A percentile compares a stretch with the other conserved stretches of the same genome.
These are phyloP conservation scores for Pichia gijzeniarum DNA, from an alignment of 805 yeast species.

Conservation along the genomic window DNA sequence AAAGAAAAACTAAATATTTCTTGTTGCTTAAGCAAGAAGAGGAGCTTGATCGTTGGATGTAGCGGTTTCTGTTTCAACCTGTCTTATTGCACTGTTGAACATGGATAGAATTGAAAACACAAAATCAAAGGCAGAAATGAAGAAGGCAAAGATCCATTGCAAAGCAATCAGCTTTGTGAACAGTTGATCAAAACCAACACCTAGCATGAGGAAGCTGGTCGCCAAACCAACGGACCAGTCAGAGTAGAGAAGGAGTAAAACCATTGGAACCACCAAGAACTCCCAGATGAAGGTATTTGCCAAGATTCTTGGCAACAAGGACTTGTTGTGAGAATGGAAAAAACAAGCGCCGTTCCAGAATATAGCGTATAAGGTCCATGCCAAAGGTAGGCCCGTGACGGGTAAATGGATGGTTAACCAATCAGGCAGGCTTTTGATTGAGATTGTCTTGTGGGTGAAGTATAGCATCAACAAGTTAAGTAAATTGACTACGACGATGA, in stretches of 20 bases:
- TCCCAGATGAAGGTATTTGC: constrained; percentile 78
- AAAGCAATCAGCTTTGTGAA: constrained; percentile 63
- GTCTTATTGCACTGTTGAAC: constrained; percentile 29
- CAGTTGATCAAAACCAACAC: constrained; percentile 65
- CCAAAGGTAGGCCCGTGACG: constrained; percentile 60
- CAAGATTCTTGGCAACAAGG: constrained; percentile 53
- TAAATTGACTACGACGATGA: constrained; percentile 53
- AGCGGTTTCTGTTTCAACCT: constrained; percentile 6
- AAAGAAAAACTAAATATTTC: neutral
- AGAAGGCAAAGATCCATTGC: constrained; percentile 81
- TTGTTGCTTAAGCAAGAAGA: constrained; percentile 17
- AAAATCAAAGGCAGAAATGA: constrained; percentile 53
- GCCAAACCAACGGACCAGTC: constrained; percentile 70
- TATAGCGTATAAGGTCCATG: constrained; percentile 67
- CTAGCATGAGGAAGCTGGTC: constrained; percentile 52
- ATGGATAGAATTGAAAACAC: constrained; percentile 43
- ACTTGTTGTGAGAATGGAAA: constrained; percentile 50
- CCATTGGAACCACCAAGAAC: constrained; percentile 58
- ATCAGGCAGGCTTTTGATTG: constrained; percentile 42
- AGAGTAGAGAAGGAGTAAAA: constrained; percentile 49
- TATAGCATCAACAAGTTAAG: constrained; percentile 51
- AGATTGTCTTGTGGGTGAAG: constrained; percentile 53
- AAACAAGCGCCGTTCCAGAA: constrained; percentile 85
- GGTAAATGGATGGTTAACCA: constrained; percentile 62
- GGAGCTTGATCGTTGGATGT: constrained; percentile 30